Evolutionary conservation across 345 rosid genomes (phyloP), one percentile per base, ranked within the genome.

Genomic region (Fremontodendron californicum): DNA sequence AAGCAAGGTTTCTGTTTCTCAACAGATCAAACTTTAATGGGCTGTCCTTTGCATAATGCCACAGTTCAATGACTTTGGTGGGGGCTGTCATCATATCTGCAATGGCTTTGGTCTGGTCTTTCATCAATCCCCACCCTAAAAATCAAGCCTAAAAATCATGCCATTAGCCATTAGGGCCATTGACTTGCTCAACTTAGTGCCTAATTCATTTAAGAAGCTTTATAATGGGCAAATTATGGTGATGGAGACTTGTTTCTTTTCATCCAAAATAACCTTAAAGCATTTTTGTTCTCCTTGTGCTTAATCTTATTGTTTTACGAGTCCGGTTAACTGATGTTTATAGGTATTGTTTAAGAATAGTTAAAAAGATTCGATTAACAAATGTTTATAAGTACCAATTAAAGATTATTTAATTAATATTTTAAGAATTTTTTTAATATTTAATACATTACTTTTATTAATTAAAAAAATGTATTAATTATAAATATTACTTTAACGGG

Each of bases 131-230:
- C 85, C 77, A 78, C 85, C 58, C 78, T 64, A 78, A 1, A 31
- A 63, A 55, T 66, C 16, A 77, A 75, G 71, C 74, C 80, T 78
- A 54, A 52, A 42, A 76, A 73, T 78, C 64, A 80, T 68, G 60
- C 33, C 58, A 54, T 54, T 54, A 45, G 49, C 16, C 49, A 23
- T 49, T 77, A 80, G 79, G 75, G 25, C 57, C 81, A 74, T 74
- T 81, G 79, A 85, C 83, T 85, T 81, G 40, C 40, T 57, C 52
- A 29, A 51, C 33, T 60, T 31, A 18, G 25, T 68, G 82, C 86
- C 83, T 74, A 85, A 77, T 66, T 76, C 72, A 65, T 63, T 82
- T 78, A 62, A 42, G 10, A 29, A 75, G 43, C 45, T 64, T 62
- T 42, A 58, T 55, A 33, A 78, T 82, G 74, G 33, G n/a, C 75